phyloP scores from a whole-genome alignment of 2,329 filamentous ascomycete genomes.

The Apiospora pterosperma region DNA sequence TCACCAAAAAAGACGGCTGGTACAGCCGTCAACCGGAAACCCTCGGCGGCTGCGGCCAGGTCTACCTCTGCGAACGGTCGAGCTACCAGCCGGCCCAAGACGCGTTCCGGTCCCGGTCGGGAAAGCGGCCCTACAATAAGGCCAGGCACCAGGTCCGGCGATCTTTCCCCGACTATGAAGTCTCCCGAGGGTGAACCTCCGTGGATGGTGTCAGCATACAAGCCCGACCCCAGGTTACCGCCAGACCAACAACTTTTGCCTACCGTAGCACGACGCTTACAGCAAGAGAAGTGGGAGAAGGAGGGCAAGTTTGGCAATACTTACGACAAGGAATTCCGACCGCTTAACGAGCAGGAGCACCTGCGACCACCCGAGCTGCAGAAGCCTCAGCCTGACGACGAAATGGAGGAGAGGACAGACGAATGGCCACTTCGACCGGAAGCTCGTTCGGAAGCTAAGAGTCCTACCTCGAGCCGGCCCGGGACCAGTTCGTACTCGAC shows the following conservation, averaged over 20 bases:
- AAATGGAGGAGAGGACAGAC: slow-evolving; percentile 29
- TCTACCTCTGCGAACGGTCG: slow-evolving; percentile 17
- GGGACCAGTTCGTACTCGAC: slow-evolving; percentile 56
- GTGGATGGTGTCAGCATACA: slow-evolving; percentile 93
- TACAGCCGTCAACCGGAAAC: slow-evolving; percentile 40
- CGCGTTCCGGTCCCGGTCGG: slow-evolving; percentile 53
- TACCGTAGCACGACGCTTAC: slow-evolving; percentile 84
- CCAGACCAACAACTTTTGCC: slow-evolving; percentile 95
- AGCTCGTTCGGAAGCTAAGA: slow-evolving; percentile 38
- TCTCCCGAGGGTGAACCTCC: slow-evolving; percentile 91
- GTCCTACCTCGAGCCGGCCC: slow-evolving; percentile 42
- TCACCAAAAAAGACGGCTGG: slow-evolving; percentile 51
- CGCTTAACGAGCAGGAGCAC: slow-evolving; percentile 67
- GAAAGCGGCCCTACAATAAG: slow-evolving; percentile 45
- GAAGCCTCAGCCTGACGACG: slow-evolving; percentile 17
- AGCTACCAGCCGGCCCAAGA: slow-evolving; percentile 55
- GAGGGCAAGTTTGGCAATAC: slow-evolving; percentile 82
- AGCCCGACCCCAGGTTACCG: slow-evolving; percentile 88
- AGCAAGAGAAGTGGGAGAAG: slow-evolving; percentile 93
- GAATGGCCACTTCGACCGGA: slow-evolving; percentile 57
- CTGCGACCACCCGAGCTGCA: slow-evolving; percentile 39
- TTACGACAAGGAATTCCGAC: slow-evolving; percentile 85
- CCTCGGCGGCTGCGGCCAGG: slow-evolving; percentile 28
- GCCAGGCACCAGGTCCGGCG: slow-evolving; percentile 61
- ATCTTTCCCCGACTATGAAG: slow-evolving; percentile 50